Percentiles rank a stretch among this genome's conserved stretches.
Conservation (phyloP, 2,329 filamentous ascomycete genomes). For the Xylariaceae sp. region DNA sequence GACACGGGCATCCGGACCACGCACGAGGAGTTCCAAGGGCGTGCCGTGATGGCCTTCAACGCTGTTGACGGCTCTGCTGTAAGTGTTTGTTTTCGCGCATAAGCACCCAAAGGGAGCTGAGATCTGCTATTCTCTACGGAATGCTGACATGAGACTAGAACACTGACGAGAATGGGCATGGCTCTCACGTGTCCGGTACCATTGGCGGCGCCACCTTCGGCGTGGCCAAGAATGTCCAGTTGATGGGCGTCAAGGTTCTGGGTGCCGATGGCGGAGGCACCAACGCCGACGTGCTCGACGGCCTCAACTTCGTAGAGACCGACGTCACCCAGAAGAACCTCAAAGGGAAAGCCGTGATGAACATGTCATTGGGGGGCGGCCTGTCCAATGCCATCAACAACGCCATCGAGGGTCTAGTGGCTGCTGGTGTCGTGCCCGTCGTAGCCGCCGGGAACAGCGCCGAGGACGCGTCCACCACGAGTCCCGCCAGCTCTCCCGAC, state of each 20-base stretch:
- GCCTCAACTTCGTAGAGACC: conserved; percentile 62
- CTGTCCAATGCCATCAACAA: conserved; percentile 57
- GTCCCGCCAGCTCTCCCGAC: conserved; percentile 60
- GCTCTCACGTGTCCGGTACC: conserved; percentile 68
- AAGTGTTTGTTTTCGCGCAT: conserved; percentile 40
- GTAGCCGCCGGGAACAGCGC: conserved; percentile 67
- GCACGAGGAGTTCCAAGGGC: conserved; percentile 63
- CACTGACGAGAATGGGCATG: conserved; percentile 66
- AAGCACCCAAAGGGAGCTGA: not conserved
- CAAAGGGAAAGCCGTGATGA: conserved; percentile 63
- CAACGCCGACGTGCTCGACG: conserved; percentile 61
- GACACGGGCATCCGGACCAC: conserved; percentile 66
- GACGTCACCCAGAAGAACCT: conserved; percentile 51
- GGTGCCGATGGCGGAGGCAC: conserved; percentile 54
- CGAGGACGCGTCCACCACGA: conserved; percentile 55
- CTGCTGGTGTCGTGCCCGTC: conserved; percentile 60
- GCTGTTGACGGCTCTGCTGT: conserved; percentile 52
- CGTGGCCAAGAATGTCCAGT: conserved; percentile 62
- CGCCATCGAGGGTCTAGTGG: conserved; percentile 57
- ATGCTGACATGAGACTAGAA: conserved; percentile 43
- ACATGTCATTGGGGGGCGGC: conserved; percentile 65
- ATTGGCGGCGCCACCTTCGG: conserved; percentile 66
- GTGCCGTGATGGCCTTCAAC: conserved; percentile 60
- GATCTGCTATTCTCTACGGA: not conserved
- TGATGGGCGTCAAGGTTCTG: conserved; percentile 68